A percentile compares a stretch with the other conserved stretches of the same genome.
Evolutionary conservation across 768 basidiomycete genomes (phyloP).

Genomic region (Kondoa malvinella): DNA sequence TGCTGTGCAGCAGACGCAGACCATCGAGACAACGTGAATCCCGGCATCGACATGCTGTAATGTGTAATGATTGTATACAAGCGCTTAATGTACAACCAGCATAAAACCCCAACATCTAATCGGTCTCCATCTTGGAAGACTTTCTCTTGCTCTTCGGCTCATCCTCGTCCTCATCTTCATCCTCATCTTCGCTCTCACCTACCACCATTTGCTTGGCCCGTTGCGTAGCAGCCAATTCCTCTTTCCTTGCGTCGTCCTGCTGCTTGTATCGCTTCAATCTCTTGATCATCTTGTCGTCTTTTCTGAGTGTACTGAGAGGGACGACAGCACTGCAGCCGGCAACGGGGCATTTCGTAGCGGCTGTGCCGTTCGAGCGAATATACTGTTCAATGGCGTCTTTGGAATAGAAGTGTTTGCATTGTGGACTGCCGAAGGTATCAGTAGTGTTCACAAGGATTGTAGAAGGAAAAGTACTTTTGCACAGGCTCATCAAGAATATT

Average conservation of each 20-base stretch:
- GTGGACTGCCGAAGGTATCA: slow-evolving; percentile 38
- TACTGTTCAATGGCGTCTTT: slow-evolving; percentile 23
- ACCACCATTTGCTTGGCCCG: not conserved
- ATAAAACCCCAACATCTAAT: no score
- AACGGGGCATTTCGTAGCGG: not conserved
- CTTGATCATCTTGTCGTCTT: not conserved
- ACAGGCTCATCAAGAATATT: slow-evolving; percentile 51
- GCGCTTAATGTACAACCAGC: not conserved
- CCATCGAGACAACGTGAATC: no score
- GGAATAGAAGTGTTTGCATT: slow-evolving; percentile 73
- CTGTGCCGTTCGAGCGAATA: slow-evolving; percentile 4
- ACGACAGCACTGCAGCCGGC: not conserved
- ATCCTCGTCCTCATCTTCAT: not conserved
- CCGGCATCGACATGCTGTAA: no score
- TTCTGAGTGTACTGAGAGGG: not conserved
- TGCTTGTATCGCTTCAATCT: not conserved
- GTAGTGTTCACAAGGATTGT: no score
- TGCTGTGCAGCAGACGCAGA: no score
- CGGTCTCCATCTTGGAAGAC: not conserved
- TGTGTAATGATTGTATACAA: no score
- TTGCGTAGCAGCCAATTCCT: not conserved
- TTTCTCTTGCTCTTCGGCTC: not conserved
- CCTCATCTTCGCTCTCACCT: not conserved
- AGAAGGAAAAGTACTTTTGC: slow-evolving; percentile 49
- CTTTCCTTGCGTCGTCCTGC: not conserved